Evolutionary conservation across 164 flowering plant genomes (phyloP).

Genomic region (Chloranthus sessilifolius): DNA sequence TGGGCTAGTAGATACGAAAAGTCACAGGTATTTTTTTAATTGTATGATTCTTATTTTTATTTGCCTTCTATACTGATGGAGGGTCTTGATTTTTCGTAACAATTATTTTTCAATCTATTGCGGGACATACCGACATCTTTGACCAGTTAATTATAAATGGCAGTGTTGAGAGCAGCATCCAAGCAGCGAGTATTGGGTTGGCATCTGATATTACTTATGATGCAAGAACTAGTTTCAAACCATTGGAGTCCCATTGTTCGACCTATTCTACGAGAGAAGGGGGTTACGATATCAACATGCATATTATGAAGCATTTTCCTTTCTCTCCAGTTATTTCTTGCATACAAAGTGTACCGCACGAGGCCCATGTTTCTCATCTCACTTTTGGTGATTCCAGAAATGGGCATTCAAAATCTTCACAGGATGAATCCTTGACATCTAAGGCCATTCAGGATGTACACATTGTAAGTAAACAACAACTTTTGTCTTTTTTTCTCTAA

Average conservation of each 20-base stretch:
- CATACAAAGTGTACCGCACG: conserved; percentile 33
- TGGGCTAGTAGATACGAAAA: conserved; percentile 8
- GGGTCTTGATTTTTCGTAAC: too few relatives aligned
- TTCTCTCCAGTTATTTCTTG: conserved; percentile 52
- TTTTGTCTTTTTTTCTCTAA: background rate
- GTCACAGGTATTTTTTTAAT: conserved; percentile 18
- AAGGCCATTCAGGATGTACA: conserved; percentile 44
- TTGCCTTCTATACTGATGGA: too few relatives aligned
- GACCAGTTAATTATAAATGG: background rate
- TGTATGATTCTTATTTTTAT: too few relatives aligned
- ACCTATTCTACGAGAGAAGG: conserved; percentile 7
- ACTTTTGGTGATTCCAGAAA: conserved; percentile 22
- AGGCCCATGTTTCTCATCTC: conserved; percentile 33
- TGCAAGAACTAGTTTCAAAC: conserved; percentile 8
- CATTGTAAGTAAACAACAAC: conserved; percentile 41
- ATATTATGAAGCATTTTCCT: conserved; percentile 39
- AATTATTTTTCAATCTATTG: too few relatives aligned
- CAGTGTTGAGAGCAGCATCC: background rate
- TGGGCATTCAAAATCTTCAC: conserved; percentile 12
- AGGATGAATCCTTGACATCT: conserved; percentile 15
- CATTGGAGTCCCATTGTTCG: conserved; percentile 8
- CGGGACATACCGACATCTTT: too few relatives aligned
- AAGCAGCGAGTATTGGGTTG: conserved; percentile 15
- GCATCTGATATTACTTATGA: conserved; percentile 13
- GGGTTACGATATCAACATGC: conserved; percentile 16